These are phyloP conservation scores for Metschnikowia colocasiae DNA, from an alignment of 805 yeast genomes.

Conservation along the genomic window DNA sequence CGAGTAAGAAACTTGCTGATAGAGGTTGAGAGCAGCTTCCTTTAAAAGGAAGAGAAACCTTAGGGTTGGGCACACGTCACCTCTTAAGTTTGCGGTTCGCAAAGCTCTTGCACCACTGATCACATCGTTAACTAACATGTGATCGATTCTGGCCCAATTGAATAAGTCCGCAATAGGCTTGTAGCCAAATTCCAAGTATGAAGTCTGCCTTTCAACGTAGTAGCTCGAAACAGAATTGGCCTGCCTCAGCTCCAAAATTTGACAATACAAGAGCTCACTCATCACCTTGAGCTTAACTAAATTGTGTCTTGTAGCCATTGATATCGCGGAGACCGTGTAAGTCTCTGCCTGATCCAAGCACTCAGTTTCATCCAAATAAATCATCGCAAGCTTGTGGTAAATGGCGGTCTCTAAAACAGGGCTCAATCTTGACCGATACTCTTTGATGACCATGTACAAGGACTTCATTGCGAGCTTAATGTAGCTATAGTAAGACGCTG, in stretches of 20 bases:
- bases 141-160: conserved; percentile 27
- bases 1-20: conserved; percentile 24
- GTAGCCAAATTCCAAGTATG: conserved; percentile 10
- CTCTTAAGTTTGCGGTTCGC: conserved; percentile 13
- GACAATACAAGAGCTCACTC: conserved; percentile 36
- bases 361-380: conserved; percentile 41
- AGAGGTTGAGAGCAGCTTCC: conserved; percentile 28
- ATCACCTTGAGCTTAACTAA: conserved; percentile 21
- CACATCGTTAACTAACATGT: conserved; percentile 26
- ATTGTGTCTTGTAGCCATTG: conserved; percentile 27
- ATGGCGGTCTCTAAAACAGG: conserved; percentile 31
- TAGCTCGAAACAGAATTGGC: conserved; percentile 7
- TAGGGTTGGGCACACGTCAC: conserved; percentile 12
- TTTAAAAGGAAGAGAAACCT: conserved; percentile 24
- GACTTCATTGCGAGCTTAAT: conserved; percentile 15
- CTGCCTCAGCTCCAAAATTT: conserved; percentile 28
- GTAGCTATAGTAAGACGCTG: conserved; percentile 11
- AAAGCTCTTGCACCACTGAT: conserved; percentile 23
- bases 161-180: conserved; percentile 26
- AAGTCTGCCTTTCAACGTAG: conserved; percentile 6
- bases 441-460: conserved; percentile 22
- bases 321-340: conserved; percentile 29
- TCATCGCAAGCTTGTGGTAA: conserved; percentile 33
- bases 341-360: conserved; percentile 40
- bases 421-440: conserved; percentile 27